phyloP scores from a whole-genome alignment of 1,139 yeast species.

The Candida freyschussii region DNA sequence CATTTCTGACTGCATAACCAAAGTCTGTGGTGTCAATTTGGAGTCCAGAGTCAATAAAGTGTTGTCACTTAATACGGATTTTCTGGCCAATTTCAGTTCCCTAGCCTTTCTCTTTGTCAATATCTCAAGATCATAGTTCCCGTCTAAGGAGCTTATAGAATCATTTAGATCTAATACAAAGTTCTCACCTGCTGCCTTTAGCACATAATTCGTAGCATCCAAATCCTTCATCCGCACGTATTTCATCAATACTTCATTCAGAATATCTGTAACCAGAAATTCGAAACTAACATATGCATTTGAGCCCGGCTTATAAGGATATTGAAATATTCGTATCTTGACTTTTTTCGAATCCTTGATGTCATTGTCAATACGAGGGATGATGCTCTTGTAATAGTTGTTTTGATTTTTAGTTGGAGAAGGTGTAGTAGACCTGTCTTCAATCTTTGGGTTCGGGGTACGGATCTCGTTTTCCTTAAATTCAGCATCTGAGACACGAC shows the following conservation, averaged over 20 bases:
- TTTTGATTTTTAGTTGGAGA: constrained; percentile 25
- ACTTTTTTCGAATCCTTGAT: constrained; percentile 25
- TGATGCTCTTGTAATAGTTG: constrained; percentile 33
- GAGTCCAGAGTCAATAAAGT: constrained; percentile 25
- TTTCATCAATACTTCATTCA: constrained; percentile 31
- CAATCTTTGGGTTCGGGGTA: constrained; percentile 37
- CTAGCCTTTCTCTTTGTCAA: constrained; percentile 20
- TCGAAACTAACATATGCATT: constrained; percentile 26
- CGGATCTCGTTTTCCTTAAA: constrained; percentile 31
- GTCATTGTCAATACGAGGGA: constrained; percentile 23
- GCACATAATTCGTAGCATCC: constrained; percentile 28
- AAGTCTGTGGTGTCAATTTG: constrained; percentile 24
- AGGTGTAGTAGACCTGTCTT: constrained; percentile 6
- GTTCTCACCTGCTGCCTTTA: constrained; percentile 30
- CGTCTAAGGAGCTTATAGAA: constrained; percentile 33
- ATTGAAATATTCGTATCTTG: constrained; percentile 29
- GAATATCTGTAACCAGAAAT: constrained; percentile 29
- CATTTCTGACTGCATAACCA: constrained; percentile 10
- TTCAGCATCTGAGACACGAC: constrained; percentile 38
- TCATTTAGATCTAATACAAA: constrained; percentile 31
- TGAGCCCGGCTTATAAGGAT: constrained; percentile 28
- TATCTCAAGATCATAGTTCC: constrained; percentile 20
- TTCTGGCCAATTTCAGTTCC: constrained; percentile 17
- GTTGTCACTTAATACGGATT: constrained; percentile 9
- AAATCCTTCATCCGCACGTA: constrained; percentile 29